Evolutionary conservation across 2,329 filamentous ascomycete species (phyloP), one percentile per base, ranked within the genome.

Genomic region (Verruconis gallopava): DNA sequence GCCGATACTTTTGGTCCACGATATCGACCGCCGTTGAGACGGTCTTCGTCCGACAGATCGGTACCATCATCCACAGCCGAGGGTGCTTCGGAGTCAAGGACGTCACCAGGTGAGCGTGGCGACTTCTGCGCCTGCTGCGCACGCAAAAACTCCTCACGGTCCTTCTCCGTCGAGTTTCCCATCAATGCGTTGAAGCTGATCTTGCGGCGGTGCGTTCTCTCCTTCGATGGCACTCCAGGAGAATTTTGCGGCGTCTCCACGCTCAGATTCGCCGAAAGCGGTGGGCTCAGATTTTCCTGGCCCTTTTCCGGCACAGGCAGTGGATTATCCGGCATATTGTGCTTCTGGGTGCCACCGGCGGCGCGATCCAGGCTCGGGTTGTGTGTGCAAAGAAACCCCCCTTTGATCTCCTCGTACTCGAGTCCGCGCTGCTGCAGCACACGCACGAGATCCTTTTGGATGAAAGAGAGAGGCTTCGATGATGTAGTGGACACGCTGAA

Each of bases 401-500:
- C 89, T 58, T 83, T 85, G 57, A 96, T 94, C 61, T 96, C 89
- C 3, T 72, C 77, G 56, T 84, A 95, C 11, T 93, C 82, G n/a
- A 96, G 85, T 13, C 84, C 83, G 13, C 96, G 74, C 57, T 89
- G 80, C 50, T 79, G 81, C 40, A 98, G 65, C 2, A 96, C 91
- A 38, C 89, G 75, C 55, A 93, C 93, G 51, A 98, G 84, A 56
- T 98, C 91, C 4, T 77, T 69, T 30, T 89, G 78, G 48, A 98
- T 98, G 45, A 85, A 77, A 1, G 78, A 69, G 9, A 96, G 75
- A 1, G 89, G 85, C 56, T 93, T 93, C 55, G 80, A 91, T 44
- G 86, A 95, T 4, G 91, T 98, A 0, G 91, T 98, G 3, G 85
- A 93, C 42, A 96, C 91, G 53, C 89, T 96, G 65, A 98, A 96